Conservation (phyloP, 1,284 basidiomycete genomes). For the Ganoderma leucocontextum region DNA sequence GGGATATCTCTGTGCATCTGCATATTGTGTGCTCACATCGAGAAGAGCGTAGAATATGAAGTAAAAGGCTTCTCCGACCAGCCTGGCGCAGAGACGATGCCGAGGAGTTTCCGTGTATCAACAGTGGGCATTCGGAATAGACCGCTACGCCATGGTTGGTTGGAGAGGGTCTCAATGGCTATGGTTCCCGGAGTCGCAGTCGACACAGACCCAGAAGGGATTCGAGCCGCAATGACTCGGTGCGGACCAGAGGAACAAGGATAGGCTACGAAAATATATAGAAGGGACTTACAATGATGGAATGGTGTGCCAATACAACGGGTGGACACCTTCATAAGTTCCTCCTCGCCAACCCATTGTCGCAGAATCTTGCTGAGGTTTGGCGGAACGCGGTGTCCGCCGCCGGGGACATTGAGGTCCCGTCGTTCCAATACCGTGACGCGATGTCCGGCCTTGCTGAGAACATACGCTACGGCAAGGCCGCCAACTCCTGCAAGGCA, state of each 20-base stretch:
- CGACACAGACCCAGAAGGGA: not conserved
- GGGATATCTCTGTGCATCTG: not conserved
- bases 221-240: not conserved
- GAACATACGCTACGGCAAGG: constrained; percentile 58
- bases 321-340: constrained; percentile 43
- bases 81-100: not conserved
- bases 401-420: constrained; percentile 43
- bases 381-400: constrained; percentile 58
- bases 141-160: not conserved
- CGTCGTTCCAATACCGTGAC: constrained; percentile 59
- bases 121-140: not conserved
- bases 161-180: not conserved
- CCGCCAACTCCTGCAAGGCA: constrained; percentile 46
- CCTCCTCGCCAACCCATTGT: constrained; percentile 58
- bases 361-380: constrained; percentile 60
- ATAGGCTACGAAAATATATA: not conserved
- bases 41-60: not conserved
- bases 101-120: not conserved
- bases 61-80: not conserved
- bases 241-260: not conserved
- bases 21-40: not conserved
- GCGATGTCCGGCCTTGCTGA: constrained; percentile 57
- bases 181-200: not conserved
- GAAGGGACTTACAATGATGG: constrained; percentile 40
- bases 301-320: constrained; percentile 42